Evolutionary conservation across 768 basidiomycete genomes (phyloP).

Genomic region (Pisolithus tinctorius): DNA sequence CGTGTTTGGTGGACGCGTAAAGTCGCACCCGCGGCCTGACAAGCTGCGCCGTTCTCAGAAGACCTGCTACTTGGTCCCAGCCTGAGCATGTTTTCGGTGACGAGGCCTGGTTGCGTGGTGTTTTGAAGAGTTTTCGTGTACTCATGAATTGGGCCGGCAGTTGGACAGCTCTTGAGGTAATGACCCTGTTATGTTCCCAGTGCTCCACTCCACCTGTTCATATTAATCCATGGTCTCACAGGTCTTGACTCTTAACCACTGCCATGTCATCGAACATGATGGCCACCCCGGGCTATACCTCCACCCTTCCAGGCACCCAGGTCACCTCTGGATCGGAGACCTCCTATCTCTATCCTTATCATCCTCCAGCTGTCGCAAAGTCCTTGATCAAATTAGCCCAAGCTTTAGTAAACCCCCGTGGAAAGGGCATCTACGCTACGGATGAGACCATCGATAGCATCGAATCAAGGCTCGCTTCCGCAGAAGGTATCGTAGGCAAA

Average conservation of each 20-base stretch:
- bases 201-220: not conserved
- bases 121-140: too few species aligned
- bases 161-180: too few species aligned
- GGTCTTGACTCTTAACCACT: not conserved
- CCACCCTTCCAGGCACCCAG: slow-evolving; percentile 15
- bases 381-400: slow-evolving; percentile 39
- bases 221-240: not conserved
- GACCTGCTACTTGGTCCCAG: not conserved
- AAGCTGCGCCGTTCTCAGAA: not conserved
- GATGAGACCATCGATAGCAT: slow-evolving; percentile 45
- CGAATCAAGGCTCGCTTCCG: slow-evolving; percentile 29
- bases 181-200: not conserved
- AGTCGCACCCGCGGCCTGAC: not conserved
- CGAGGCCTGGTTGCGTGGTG: not conserved
- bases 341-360: slow-evolving; percentile 34
- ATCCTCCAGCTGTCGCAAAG: slow-evolving; percentile 34
- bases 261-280: slow-evolving; percentile 15
- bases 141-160: too few species aligned
- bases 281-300: slow-evolving; percentile 26
- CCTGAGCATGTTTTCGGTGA: not conserved
- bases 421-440: slow-evolving; percentile 49
- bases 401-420: slow-evolving; percentile 39
- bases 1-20: not conserved
- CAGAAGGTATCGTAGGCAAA: slow-evolving; percentile 19
- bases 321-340: slow-evolving; percentile 2